phyloP scores from a whole-genome alignment of 345 rosid species.

The Populus davidiana region DNA sequence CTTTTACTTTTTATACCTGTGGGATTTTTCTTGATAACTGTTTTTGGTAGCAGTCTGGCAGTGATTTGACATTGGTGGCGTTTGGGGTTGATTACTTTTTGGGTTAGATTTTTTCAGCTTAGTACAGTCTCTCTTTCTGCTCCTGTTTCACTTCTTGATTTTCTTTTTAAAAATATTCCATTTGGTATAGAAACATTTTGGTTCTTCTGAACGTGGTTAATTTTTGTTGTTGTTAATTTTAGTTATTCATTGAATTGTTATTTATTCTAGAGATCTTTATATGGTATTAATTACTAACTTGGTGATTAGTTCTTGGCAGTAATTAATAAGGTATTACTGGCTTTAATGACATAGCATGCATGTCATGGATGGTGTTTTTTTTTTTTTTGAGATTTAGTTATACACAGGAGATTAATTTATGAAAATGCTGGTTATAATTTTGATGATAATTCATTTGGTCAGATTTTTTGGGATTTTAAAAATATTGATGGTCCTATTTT shows the following conservation, averaged over 20 bases:
- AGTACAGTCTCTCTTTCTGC: background rate
- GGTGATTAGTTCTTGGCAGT: background rate
- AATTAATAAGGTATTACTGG: background rate
- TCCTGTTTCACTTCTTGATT: background rate
- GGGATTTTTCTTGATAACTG: background rate
- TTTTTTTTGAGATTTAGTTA: background rate
- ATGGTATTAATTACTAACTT: background rate
- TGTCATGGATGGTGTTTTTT: background rate
- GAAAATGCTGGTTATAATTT: background rate
- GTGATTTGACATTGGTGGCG: background rate
- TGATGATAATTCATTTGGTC: background rate
- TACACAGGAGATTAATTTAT: background rate
- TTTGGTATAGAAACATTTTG: background rate
- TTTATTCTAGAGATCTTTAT: background rate
- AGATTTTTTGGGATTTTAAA: too few relatives aligned
- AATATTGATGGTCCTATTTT: too few relatives aligned
- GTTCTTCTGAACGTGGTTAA: background rate
- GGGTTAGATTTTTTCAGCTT: background rate
- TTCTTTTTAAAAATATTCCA: background rate
- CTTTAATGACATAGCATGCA: background rate
- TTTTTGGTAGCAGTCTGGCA: background rate
- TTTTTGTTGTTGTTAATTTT: background rate
- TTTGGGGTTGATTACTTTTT: background rate
- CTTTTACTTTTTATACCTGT: background rate
- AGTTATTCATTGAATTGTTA: background rate